Conservation (phyloP, 192 early-diverging fungal species). For the Bifiguratus adelaidae region DNA sequence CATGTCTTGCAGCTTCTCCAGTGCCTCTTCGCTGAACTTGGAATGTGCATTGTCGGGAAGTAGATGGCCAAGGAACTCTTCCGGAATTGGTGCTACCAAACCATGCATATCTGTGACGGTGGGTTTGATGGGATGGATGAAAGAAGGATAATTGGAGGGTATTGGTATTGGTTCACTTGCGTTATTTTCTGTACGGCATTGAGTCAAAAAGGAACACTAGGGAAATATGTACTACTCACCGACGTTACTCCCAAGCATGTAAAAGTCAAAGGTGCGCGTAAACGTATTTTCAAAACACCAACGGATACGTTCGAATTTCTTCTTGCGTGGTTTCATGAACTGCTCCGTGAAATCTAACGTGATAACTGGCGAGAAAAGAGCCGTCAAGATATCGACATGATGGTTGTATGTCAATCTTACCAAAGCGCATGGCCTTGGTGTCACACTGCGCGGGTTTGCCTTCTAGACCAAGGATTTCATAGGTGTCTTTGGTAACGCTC, state of each 20-base stretch:
- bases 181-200: background rate
- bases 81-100: too few relatives aligned
- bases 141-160: too few relatives aligned
- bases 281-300: conserved; percentile 36
- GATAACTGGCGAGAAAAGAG: conserved; percentile 12
- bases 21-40: conserved; percentile 11
- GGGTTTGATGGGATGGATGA: too few relatives aligned
- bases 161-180: conserved; percentile 12
- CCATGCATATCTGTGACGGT: too few relatives aligned
- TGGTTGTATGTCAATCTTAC: conserved; percentile 7
- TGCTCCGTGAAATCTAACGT: conserved; percentile 15
- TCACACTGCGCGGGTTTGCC: conserved; percentile 22
- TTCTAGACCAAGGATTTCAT: conserved; percentile 25
- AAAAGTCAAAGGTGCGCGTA: conserved; percentile 13
- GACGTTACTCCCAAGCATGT: conserved; percentile 15
- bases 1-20: conserved; percentile 17
- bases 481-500: conserved; percentile 28
- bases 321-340: conserved; percentile 29
- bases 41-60: conserved; percentile 6
- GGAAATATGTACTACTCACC: conserved; percentile 4
- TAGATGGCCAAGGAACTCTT: conserved; percentile 14
- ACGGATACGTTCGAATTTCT: conserved; percentile 28
- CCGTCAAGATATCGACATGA: background rate
- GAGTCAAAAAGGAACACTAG: background rate
- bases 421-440: conserved; percentile 17